phyloP scores from a whole-genome alignment of 2,329 filamentous ascomycete genomes.

The Orbilia javanica region DNA sequence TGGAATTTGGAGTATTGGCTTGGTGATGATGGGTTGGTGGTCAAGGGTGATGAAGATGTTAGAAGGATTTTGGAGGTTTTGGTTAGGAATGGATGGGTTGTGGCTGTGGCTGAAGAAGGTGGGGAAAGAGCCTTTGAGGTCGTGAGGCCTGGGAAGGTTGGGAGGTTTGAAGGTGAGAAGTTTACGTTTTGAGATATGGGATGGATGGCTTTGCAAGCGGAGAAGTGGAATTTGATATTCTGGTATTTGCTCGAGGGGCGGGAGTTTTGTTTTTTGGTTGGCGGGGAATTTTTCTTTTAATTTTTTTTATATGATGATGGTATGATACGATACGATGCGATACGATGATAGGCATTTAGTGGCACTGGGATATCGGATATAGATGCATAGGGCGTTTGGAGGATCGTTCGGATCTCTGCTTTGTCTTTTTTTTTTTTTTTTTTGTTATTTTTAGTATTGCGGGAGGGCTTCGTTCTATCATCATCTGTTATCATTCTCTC shows the following conservation, averaged over 20 bases:
- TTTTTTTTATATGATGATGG: constrained; percentile 9
- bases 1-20: constrained; percentile 33
- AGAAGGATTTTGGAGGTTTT: constrained; percentile 46
- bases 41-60: constrained; percentile 42
- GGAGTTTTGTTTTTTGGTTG: too few relatives aligned
- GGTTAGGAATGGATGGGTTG: constrained; percentile 47
- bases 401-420: not conserved
- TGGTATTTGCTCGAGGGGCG: too few relatives aligned
- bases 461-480: not conserved
- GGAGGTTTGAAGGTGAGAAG: constrained; percentile 26
- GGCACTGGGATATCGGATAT: not conserved
- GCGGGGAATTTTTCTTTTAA: not conserved
- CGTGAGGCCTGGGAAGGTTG: constrained; percentile 34
- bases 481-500: not conserved
- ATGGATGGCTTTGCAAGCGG: too few relatives aligned
- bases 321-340: not conserved
- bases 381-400: constrained; percentile 1
- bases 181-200: not conserved
- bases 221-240: too few relatives aligned
- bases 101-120: constrained; percentile 25
- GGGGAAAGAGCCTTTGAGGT: constrained; percentile 25
- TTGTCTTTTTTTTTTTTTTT: too few relatives aligned
- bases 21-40: constrained; percentile 40
- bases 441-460: too few relatives aligned
- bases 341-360: not conserved